Evolutionary conservation across 345 rosid species (phyloP), one percentile per base, ranked within the genome.

Genomic region (Psidium friedrichsthalianum): DNA sequence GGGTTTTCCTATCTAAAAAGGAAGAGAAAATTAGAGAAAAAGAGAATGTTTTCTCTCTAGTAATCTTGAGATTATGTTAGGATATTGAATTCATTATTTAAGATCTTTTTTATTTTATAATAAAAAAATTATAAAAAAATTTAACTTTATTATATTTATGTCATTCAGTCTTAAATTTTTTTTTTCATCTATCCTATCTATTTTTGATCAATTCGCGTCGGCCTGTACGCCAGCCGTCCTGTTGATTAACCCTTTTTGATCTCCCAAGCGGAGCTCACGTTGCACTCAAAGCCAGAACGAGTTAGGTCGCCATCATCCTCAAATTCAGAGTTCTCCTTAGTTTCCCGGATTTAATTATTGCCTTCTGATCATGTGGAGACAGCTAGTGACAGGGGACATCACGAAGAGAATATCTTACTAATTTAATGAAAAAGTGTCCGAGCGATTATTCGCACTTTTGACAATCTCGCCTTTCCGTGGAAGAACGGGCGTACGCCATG

Each of bases 1-100:
- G 13, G 1, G 40, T n/a, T 27, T 27, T 0, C 20, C 5, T 0
- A 0, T n/a, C 32, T 58, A n/a, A n/a, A 12, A 0, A 8, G 5
- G 15, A 61, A 27, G 29, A 27, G 29, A 27, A 61, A 27, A 61
- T 36, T 36, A 2, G 5, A 27, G 4, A 14, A 16, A 16, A 14
- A 14, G 5, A 27, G 16, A 29, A 29, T 1, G 7, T 61, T 64
- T 64, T 32, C 44, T 16, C 21, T 4, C 24, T 40, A 69, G 21
- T 32, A 1, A 32, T 32, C 13, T 32, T 18, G 44, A 8, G 0
- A 32, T 29, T 64, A 64, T 64, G 42, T 64, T 32, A 64, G 44
- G 76, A 20, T 64, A 29, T 64, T 3, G 3, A 64, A 32, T 6
- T 1, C 44, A 16, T 36, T 8, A 42, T 44, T 44, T 6, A 44